These are phyloP conservation scores for Diaporthe ampelina DNA, from an alignment of 2,329 filamentous ascomycete genomes.

Conservation along the genomic window DNA sequence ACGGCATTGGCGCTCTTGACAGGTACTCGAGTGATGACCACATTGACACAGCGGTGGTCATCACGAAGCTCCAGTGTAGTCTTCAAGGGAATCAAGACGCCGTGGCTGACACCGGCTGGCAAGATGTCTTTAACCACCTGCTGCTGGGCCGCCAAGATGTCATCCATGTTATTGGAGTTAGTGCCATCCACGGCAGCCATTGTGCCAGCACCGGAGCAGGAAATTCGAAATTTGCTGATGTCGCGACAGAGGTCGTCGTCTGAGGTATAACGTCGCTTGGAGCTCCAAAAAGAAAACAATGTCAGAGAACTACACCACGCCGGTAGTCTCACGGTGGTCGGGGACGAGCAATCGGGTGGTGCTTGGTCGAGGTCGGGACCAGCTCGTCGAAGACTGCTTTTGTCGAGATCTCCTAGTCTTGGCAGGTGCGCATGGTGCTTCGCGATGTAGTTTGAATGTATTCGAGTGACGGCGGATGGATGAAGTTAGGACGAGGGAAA, in stretches of 20 bases:
- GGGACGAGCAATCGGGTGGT: slow-evolving; percentile 26
- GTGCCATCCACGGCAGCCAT: slow-evolving; percentile 39
- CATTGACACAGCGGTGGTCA: slow-evolving; percentile 70
- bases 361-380: slow-evolving; percentile 31
- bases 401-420: slow-evolving; percentile 42
- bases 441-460: slow-evolving; percentile 37
- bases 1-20: slow-evolving; percentile 79
- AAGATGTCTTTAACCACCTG: slow-evolving; percentile 50
- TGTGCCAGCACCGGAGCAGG: not conserved
- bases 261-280: not conserved
- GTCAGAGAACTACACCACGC: slow-evolving; percentile 16
- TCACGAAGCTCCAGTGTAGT: slow-evolving; percentile 74
- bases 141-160: slow-evolving; percentile 49
- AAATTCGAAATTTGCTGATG: not conserved
- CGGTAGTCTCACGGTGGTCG: slow-evolving; percentile 37
- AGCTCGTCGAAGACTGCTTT: slow-evolving; percentile 41
- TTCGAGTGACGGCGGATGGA: slow-evolving; percentile 10
- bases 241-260: not conserved
- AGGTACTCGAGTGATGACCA: slow-evolving; percentile 80
- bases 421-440: slow-evolving; percentile 41
- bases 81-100: slow-evolving; percentile 73
- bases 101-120: slow-evolving; percentile 55
- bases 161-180: slow-evolving; percentile 42
- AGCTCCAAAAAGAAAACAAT: slow-evolving; percentile 16
- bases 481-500: slow-evolving; percentile 18